Evolutionary conservation across 257 asterid genomes (phyloP).

Genomic region (Avicennia marina): DNA sequence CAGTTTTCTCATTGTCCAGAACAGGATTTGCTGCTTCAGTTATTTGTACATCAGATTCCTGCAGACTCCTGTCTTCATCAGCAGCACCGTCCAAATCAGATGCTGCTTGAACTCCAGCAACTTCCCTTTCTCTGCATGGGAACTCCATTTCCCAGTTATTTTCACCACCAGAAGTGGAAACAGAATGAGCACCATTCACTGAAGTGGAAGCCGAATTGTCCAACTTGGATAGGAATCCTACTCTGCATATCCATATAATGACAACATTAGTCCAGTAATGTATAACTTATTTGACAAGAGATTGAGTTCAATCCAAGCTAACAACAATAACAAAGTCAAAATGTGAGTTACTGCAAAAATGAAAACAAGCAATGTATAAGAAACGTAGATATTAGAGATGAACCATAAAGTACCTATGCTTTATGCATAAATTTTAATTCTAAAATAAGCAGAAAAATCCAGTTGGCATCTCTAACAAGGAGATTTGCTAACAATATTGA

Average conservation of each 20-base stretch:
- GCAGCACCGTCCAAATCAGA: conserved; percentile 18
- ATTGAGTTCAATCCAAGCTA: conserved; percentile 5
- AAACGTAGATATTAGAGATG: not conserved
- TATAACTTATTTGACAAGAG: no score
- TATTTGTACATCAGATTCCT: conserved; percentile 16
- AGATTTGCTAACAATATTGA: not conserved
- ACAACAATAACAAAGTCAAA: not conserved
- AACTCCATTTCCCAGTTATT: conserved; percentile 30
- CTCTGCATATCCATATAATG: conserved; percentile 42
- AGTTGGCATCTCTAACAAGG: no score
- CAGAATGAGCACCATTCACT: conserved; percentile 24
- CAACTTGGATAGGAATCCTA: conserved; percentile 71
- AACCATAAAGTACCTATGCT: not conserved
- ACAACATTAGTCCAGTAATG: conserved; percentile 1
- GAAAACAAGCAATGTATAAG: not conserved
- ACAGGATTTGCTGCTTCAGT: conserved; percentile 22
- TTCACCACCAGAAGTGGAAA: conserved; percentile 26
- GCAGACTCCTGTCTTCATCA: conserved; percentile 15
- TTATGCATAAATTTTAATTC: no score
- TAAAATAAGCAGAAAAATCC: no score
- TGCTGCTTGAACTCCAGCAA: conserved; percentile 10
- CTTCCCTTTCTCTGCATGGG: conserved; percentile 32
- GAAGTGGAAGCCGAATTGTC: conserved; percentile 36
- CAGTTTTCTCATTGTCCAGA: conserved; percentile 21
- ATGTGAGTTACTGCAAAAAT: no score